Evolutionary conservation across 2,329 filamentous ascomycete genomes (phyloP), one percentile per base, ranked within the genome.

Genomic region (Beauveria varroae): DNA sequence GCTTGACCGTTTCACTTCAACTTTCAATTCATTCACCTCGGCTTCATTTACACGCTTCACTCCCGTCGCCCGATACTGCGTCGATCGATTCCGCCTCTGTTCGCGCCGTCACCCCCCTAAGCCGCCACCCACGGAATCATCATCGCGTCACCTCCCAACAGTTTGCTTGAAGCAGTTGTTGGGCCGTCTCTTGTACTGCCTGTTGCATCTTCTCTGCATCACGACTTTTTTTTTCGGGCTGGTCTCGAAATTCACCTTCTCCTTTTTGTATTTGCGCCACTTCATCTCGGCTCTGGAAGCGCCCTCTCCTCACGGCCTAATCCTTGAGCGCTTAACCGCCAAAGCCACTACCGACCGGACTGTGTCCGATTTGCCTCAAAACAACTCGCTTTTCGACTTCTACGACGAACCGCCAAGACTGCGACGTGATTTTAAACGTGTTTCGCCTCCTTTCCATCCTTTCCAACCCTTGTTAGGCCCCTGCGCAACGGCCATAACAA

Each of bases 121-220:
- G 67, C 68, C 68, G 70, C 73, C 75, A 78, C 73, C 70, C 67
- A 64, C 65, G 65, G 66, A 65, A 67, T 68, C 65, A 68, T 67
- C 66, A 68, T 66, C 69, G 68, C 65, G 65, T 67, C 66, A 67
- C 67, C 66, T 69, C 67, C 69, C 68, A 66, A 66, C 68, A 72
- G 71, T 75, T 76, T 73, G 75, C 77, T 79, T 75, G 77, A 79
- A 69, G 78, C 76, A 76, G 68, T 75, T 72, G 71, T 71, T 74
- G 74, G 71, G 69, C 69, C 65, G 66, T 64, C 64, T 65, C 64
- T 68, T 67, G 68, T 64, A 65, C 66, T 64, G 65, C 68, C 63
- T 58, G 37, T 57, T 66, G 70, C 65, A 68, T 67, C 62, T 69
- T 24, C 43, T 55, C 12, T 22, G 51, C 28, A 37, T 55, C 34